These are phyloP conservation scores for Cladophialophora bantiana DNA, from an alignment of 2,329 filamentous ascomycete genomes.

Conservation along the genomic window DNA sequence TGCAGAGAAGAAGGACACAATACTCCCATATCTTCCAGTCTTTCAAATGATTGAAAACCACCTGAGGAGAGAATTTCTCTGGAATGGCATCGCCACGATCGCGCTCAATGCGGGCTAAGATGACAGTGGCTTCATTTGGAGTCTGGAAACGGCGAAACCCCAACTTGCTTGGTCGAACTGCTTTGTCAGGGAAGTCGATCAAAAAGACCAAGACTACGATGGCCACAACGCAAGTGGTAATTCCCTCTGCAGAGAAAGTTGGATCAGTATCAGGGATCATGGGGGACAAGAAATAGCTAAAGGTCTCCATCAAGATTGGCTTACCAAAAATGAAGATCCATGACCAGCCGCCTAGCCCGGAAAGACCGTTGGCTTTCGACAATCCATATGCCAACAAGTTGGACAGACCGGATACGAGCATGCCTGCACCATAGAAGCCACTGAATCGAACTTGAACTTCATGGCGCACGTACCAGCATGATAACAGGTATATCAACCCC, in stretches of 20 bases:
- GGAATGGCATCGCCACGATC: constrained; percentile 9
- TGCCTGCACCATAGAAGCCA: constrained; percentile 38
- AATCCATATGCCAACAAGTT: constrained; percentile 50
- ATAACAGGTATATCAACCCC: constrained; percentile 53
- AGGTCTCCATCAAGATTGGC: background rate
- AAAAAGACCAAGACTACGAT: constrained; percentile 5
- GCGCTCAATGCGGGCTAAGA: constrained; percentile 3
- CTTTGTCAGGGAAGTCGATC: constrained; percentile 4
- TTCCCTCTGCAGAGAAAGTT: background rate
- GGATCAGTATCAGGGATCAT: background rate
- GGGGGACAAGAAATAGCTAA: background rate
- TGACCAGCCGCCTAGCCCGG: constrained; percentile 47
- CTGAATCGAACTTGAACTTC: constrained; percentile 45
- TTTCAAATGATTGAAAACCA: background rate
- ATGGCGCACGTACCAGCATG: constrained; percentile 50
- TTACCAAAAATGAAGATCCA: constrained; percentile 42
- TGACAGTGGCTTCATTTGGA: background rate
- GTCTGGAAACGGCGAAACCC: background rate
- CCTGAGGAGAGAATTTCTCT: background rate
- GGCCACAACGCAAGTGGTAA: background rate
- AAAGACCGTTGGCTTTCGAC: constrained; percentile 40
- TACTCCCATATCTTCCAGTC: constrained; percentile 17
- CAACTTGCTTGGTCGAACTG: background rate
- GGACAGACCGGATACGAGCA: constrained; percentile 41
- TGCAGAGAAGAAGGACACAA: constrained; percentile 6